Percentiles rank a stretch among this genome's conserved stretches.
Evolutionary conservation across 1,284 basidiomycete genomes (phyloP).

Genomic region (Naganishia albida): DNA sequence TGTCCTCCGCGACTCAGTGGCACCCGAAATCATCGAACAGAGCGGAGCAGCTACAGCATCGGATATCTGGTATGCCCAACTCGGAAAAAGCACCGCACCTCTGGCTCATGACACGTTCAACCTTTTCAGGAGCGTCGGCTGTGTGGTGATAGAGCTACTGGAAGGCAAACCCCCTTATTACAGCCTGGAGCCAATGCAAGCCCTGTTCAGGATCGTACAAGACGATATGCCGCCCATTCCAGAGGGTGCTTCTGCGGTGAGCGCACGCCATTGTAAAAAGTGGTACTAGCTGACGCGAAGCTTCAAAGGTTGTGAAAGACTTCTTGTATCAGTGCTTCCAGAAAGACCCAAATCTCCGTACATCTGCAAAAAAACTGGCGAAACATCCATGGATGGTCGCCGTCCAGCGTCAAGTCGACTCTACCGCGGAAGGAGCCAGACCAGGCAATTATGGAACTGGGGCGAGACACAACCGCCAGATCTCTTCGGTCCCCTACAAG

Average conservation of each 20-base stretch:
- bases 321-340: conserved; percentile 98
- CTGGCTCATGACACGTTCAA: background rate
- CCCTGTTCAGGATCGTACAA: conserved; percentile 95
- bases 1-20: conserved; percentile 63
- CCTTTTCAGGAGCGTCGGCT: conserved; percentile 76
- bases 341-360: conserved; percentile 91
- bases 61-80: conserved; percentile 77
- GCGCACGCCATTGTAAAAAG: conserved; percentile 29
- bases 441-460: background rate
- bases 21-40: conserved; percentile 96
- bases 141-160: conserved; percentile 92
- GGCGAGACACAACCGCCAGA: background rate
- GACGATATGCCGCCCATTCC: conserved; percentile 96
- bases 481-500: background rate
- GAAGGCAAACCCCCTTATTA: conserved; percentile 96
- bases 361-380: conserved; percentile 89
- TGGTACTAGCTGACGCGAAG: background rate
- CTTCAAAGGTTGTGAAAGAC: conserved; percentile 82
- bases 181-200: conserved; percentile 95
- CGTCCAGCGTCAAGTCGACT: conserved; percentile 71
- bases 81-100: background rate
- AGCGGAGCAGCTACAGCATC: conserved; percentile 94
- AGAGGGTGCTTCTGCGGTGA: conserved; percentile 75
- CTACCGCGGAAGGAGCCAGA: conserved; percentile 38
- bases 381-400: conserved; percentile 94